Conservation (phyloP, 176 grass and related monocot species). For the Stipa capillata region DNA sequence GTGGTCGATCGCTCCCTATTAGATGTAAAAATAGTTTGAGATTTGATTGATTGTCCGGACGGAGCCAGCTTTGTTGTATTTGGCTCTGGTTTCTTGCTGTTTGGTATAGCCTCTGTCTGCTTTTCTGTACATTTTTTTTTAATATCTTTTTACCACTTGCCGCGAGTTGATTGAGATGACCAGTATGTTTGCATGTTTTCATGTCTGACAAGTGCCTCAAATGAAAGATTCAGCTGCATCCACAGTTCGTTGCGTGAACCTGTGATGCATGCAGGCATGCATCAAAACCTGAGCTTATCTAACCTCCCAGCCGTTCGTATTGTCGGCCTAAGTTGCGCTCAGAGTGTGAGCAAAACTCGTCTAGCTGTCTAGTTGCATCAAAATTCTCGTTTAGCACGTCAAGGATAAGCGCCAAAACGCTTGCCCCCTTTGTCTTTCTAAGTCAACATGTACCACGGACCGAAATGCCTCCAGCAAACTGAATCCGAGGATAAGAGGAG, state of each 20-base stretch:
- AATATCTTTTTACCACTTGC: not conserved
- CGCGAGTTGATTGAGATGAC: constrained; percentile 14
- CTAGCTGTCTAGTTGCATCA: too few species aligned
- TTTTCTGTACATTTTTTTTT: constrained; percentile 29
- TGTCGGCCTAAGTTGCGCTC: too few species aligned
- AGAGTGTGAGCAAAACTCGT: not conserved
- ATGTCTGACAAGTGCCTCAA: not conserved
- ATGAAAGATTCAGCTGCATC: not conserved
- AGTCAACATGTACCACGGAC: not conserved
- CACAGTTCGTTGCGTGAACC: not conserved
- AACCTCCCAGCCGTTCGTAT: not conserved
- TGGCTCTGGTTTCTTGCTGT: constrained; percentile 23
- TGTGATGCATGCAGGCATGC: not conserved
- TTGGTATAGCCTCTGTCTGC: constrained; percentile 12
- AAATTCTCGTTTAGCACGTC: not conserved
- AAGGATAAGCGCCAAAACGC: not conserved
- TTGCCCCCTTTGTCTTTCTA: not conserved
- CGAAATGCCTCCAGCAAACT: not conserved
- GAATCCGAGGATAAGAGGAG: not conserved
- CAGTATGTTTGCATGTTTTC: not conserved
- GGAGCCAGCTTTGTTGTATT: constrained; percentile 29
- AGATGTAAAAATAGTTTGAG: constrained; percentile 53
- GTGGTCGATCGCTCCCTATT: constrained; percentile 7
- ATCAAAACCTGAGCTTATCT: not conserved
- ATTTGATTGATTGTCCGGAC: constrained; percentile 44